Base-by-base conservation (phyloP, 805 yeast genomes). In the Jamesozyma rosinii region DNA sequence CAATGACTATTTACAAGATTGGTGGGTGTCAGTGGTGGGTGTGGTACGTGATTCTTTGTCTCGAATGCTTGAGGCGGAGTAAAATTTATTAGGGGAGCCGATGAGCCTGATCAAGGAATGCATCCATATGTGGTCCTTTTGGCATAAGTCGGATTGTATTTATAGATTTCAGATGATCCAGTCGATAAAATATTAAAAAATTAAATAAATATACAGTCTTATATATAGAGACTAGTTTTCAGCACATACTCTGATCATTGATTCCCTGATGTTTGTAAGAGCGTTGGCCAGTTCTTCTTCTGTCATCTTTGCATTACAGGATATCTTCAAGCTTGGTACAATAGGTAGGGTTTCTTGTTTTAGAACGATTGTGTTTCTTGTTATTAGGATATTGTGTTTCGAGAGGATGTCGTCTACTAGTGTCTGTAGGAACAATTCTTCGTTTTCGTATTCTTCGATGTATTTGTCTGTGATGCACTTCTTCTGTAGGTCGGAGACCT, bases 331-430 rank as follows among this genome's bases (percentile, higher is more conserved):
- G 45, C 78, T 76, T 37, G 86, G 86, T 39, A 75, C 71, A 35
- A 79, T 63, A 9, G 92, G 87, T 47, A 83, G 68, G 41, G 78
- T 66, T 58, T 88, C 97, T 57, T 81, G 94, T 51, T 76, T 79
- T 43, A 81, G 67, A 11, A 87, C 72, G 45, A 70, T 70, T 44
- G 77, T 77, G 22, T 79, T 69, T 54, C 95, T 77, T 33, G 79
- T 71, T 38, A 89, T 70, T 47, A 87, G 70, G 15, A 85, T 69
- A 38, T 68, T 71, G 14, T 76, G 74, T 15, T 71, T 61, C 10
- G 58, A 55, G 43, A 83, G 69, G 9, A 77, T 67, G 19, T 62
- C 61, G 53, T 83, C 81, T 26, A 85, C 77, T 20, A 89, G 74
- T 41, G 65, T 66, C 62, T 85, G 94, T 44, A 90, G 64, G 40